phyloP scores from a whole-genome alignment of 1,284 basidiomycete species.

The Rhodofomes roseus region DNA sequence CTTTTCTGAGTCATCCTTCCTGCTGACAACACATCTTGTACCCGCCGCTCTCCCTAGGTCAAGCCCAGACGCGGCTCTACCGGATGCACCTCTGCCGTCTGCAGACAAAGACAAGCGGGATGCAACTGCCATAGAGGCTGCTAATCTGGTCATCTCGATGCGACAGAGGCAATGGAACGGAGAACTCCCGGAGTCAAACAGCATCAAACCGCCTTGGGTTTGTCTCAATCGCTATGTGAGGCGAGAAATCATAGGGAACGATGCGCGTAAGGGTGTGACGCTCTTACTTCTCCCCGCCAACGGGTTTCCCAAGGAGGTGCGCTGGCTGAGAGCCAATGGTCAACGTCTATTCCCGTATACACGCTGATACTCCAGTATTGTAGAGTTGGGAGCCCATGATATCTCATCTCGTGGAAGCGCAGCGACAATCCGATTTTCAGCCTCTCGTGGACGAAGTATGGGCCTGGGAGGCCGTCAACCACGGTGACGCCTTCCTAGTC shows the following conservation, averaged over 20 bases:
- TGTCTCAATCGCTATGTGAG: slow-evolving; percentile 23
- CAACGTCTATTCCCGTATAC: slow-evolving; percentile 38
- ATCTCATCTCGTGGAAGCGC: slow-evolving; percentile 14
- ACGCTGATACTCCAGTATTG: slow-evolving; percentile 49
- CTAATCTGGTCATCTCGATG: neutral
- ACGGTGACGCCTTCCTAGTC: slow-evolving; percentile 46
- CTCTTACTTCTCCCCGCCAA: slow-evolving; percentile 25
- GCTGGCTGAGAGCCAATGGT: neutral
- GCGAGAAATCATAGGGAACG: neutral
- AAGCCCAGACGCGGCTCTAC: neutral
- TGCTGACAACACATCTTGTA: neutral
- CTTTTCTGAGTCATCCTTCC: neutral
- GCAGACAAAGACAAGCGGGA: neutral
- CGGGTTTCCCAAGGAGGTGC: slow-evolving; percentile 26
- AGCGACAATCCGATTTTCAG: neutral
- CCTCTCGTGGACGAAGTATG: slow-evolving; percentile 46
- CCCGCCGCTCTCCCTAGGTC: neutral
- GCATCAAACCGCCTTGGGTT: slow-evolving; percentile 16
- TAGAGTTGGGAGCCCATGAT: slow-evolving; percentile 26
- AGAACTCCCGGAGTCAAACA: slow-evolving; percentile 8
- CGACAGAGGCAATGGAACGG: slow-evolving; percentile 10
- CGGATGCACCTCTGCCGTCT: neutral
- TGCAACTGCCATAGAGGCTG: neutral
- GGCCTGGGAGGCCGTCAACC: slow-evolving; percentile 48
- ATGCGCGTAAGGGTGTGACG: slow-evolving; percentile 18